Conservation (phyloP, 2,329 filamentous ascomycete genomes). For the Emericellopsis atlantica region DNA sequence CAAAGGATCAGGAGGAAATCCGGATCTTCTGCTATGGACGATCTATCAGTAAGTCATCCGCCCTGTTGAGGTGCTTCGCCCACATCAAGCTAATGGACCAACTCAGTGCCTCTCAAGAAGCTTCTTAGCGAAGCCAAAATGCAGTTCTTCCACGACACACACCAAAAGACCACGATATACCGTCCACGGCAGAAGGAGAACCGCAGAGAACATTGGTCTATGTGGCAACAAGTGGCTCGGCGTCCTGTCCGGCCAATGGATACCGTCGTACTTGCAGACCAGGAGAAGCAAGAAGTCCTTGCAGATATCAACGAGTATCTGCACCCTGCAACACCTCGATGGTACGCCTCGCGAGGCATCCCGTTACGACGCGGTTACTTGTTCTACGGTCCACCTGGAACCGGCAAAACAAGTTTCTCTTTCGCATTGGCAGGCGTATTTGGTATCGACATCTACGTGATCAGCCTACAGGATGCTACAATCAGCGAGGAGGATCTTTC, state of each 20-base stretch:
- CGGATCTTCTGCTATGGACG: slow-evolving; percentile 43
- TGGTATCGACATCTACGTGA: slow-evolving; percentile 52
- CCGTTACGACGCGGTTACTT: slow-evolving; percentile 67
- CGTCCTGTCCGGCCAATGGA: slow-evolving; percentile 58
- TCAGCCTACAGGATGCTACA: slow-evolving; percentile 41
- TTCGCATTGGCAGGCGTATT: slow-evolving; percentile 55
- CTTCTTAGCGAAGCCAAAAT: slow-evolving; percentile 41
- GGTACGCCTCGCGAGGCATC: slow-evolving; percentile 67
- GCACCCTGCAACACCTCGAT: slow-evolving; percentile 53
- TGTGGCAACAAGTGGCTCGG: slow-evolving; percentile 45
- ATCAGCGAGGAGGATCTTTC: slow-evolving; percentile 51
- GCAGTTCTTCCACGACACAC: slow-evolving; percentile 36
- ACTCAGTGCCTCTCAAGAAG: slow-evolving; percentile 37
- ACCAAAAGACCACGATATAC: slow-evolving; percentile 46
- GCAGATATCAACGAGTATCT: slow-evolving; percentile 69
- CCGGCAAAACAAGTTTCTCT: slow-evolving; percentile 58
- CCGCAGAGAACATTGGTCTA: slow-evolving; percentile 28
- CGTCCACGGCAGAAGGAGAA: slow-evolving; percentile 33
- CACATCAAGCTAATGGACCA: background rate
- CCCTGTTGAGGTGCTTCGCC: background rate
- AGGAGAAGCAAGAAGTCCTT: slow-evolving; percentile 54
- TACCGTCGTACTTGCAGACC: slow-evolving; percentile 60
- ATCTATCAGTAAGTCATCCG: slow-evolving; percentile 13
- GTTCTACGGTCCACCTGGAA: slow-evolving; percentile 64
- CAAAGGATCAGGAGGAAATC: slow-evolving; percentile 39